Evolutionary conservation across 805 yeast genomes (phyloP).

Genomic region (Blastobotrys americana): DNA sequence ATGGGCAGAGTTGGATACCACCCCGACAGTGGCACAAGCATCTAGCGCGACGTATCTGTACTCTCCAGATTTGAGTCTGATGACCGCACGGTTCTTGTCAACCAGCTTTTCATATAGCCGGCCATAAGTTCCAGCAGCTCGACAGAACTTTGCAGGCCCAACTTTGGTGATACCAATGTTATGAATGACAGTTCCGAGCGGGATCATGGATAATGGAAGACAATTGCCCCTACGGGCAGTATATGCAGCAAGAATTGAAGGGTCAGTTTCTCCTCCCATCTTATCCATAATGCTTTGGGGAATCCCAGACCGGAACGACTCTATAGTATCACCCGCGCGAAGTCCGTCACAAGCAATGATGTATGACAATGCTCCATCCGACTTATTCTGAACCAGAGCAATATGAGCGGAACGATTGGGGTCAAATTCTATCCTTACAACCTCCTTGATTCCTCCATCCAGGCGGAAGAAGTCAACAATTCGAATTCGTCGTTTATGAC

Average conservation of each 20-base stretch:
- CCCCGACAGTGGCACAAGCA: conserved; percentile 90
- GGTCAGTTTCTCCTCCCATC: conserved; percentile 90
- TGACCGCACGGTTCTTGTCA: conserved; percentile 61
- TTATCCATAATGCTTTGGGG: conserved; percentile 65
- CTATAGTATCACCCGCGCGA: conserved; percentile 86
- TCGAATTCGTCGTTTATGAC: conserved; percentile 83
- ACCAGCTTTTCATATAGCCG: conserved; percentile 75
- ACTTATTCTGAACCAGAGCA: conserved; percentile 67
- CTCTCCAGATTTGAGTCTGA: conserved; percentile 85
- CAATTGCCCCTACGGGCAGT: conserved; percentile 93
- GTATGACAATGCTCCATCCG: conserved; percentile 60
- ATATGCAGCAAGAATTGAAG: conserved; percentile 79
- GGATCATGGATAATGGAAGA: conserved; percentile 84
- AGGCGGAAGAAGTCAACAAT: conserved; percentile 68
- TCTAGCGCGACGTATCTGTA: conserved; percentile 80
- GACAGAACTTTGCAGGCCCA: conserved; percentile 82
- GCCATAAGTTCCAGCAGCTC: conserved; percentile 93
- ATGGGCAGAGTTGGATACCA: conserved; percentile 88
- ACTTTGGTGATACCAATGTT: conserved; percentile 70
- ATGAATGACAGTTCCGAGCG: conserved; percentile 88
- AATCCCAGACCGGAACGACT: conserved; percentile 82
- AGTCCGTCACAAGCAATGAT: conserved; percentile 88
- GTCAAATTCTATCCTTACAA: conserved; percentile 86
- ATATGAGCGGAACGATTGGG: conserved; percentile 92
- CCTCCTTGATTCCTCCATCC: conserved; percentile 65